Percentiles rank a stretch among this genome's conserved stretches.
These are phyloP conservation scores for Sphaerostilbella broomeana DNA, from an alignment of 2,329 filamentous ascomycete genomes.

Conservation along the genomic window DNA sequence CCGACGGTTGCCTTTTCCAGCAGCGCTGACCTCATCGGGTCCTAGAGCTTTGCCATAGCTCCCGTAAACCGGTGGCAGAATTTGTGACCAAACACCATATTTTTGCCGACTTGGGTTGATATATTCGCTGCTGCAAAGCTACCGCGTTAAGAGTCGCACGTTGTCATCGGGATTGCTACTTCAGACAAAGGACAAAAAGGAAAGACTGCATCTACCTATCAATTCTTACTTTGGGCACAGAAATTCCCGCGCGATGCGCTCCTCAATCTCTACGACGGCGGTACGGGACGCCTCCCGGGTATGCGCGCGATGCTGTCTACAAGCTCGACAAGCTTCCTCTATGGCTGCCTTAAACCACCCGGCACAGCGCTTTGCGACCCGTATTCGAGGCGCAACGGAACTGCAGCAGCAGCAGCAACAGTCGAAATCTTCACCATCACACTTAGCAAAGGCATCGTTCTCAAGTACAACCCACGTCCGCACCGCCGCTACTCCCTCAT, in stretches of 20 bases:
- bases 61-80: too few relatives aligned
- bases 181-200: too few relatives aligned
- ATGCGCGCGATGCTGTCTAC: conserved; percentile 29
- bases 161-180: too few relatives aligned
- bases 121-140: too few relatives aligned
- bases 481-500: conserved; percentile 26
- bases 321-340: conserved; percentile 20
- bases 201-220: not conserved
- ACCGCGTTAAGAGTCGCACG: too few relatives aligned
- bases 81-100: too few relatives aligned
- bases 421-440: not conserved
- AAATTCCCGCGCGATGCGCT: conserved; percentile 19
- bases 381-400: not conserved
- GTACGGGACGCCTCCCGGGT: conserved; percentile 25
- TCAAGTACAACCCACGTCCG: not conserved
- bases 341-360: not conserved
- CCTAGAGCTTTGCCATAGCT: too few relatives aligned
- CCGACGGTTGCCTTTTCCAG: conserved; percentile 2
- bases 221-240: not conserved
- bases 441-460: not conserved
- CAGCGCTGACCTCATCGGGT: conserved; percentile 4
- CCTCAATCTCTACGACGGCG: conserved; percentile 18
- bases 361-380: not conserved
- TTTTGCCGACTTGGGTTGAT: too few relatives aligned
- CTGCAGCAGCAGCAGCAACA: too few relatives aligned